phyloP scores from a whole-genome alignment of 148 eudicot genomes.

The Suaeda aralocaspica region DNA sequence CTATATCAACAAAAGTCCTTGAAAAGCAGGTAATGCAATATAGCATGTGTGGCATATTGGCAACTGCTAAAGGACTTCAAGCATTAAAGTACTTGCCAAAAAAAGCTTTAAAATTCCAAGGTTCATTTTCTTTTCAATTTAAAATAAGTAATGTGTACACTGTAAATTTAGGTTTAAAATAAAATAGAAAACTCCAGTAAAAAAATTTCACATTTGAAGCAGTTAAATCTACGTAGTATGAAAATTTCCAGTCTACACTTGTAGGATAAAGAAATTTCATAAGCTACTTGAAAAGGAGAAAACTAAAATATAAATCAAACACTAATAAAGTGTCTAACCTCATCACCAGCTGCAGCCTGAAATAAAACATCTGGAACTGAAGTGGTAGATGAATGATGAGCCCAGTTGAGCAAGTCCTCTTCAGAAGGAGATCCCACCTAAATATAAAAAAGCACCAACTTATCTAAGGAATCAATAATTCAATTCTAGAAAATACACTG shows the following conservation, averaged over 20 bases:
- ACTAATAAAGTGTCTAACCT: constrained; percentile 44
- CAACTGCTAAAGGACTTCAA: neutral
- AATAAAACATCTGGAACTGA: constrained; percentile 83
- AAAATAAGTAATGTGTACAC: neutral
- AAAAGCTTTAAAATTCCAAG: neutral
- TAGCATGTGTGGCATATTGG: neutral
- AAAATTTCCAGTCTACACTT: neutral
- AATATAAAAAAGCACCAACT: constrained; percentile 13
- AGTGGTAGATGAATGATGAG: constrained; percentile 66
- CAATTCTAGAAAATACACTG: constrained; percentile 3
- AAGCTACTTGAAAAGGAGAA: constrained; percentile 9
- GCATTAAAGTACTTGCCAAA: neutral
- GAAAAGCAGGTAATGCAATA: neutral
- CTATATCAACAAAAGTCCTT: neutral
- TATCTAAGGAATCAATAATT: constrained; percentile 3
- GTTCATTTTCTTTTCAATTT: neutral
- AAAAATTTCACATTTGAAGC: neutral
- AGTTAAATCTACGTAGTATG: neutral
- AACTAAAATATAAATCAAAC: too few species aligned
- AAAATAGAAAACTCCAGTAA: neutral
- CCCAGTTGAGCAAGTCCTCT: constrained; percentile 96
- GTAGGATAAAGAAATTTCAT: constrained; percentile 3
- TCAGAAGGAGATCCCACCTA: constrained; percentile 90
- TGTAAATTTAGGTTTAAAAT: neutral
- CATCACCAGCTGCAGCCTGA: constrained; percentile 96